A percentile compares a stretch with the other conserved stretches of the same genome.
These are phyloP conservation scores for Blumeria hordei DNA, from an alignment of 2,329 filamentous ascomycete species.

Conservation along the genomic window DNA sequence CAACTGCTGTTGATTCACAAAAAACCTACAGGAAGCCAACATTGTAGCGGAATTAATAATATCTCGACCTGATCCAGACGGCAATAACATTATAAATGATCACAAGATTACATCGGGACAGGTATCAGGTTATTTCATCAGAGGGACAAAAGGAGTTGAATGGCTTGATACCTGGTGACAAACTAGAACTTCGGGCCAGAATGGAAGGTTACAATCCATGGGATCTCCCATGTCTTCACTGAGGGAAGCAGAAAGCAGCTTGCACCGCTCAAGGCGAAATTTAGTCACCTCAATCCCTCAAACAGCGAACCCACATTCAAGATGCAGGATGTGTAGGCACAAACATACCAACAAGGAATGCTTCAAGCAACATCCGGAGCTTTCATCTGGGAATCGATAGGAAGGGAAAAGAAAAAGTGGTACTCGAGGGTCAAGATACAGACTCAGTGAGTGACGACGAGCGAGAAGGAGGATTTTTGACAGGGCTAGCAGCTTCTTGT, in stretches of 20 bases:
- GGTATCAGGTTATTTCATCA: background rate
- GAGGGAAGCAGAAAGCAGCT: no score
- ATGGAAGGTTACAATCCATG: background rate
- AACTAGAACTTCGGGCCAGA: background rate
- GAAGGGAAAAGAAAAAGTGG: background rate
- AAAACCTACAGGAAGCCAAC: background rate
- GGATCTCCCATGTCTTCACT: background rate
- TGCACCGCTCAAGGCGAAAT: background rate
- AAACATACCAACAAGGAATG: constrained; percentile 1
- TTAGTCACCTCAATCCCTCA: background rate
- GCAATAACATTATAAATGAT: background rate
- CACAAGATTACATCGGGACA: background rate
- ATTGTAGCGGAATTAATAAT: background rate
- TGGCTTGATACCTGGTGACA: background rate
- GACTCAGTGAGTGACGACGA: background rate
- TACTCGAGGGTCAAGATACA: background rate
- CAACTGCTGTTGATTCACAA: background rate
- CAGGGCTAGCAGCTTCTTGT: background rate
- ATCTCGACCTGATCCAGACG: no score
- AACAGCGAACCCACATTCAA: background rate
- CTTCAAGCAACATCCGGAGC: background rate
- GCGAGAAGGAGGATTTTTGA: background rate
- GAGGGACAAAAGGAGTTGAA: background rate
- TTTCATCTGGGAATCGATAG: background rate
- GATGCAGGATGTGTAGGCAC: background rate